phyloP scores from a whole-genome alignment of 2,329 filamentous ascomycete species.

The Endothia cerciana region DNA sequence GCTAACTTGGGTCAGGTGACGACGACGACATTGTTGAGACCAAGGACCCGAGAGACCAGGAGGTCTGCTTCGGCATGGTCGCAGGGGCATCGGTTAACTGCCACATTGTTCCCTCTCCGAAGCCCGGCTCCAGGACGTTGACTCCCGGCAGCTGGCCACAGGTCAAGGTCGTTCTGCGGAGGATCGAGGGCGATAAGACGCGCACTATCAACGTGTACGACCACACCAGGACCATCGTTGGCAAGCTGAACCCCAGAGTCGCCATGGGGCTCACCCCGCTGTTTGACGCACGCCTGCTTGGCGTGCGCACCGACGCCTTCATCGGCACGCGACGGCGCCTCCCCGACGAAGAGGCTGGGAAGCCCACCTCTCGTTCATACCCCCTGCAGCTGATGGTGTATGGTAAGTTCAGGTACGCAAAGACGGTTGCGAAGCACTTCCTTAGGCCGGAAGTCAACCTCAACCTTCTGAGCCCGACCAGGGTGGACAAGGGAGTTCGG shows the following conservation, averaged over 20 bases:
- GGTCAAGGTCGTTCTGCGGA: slow-evolving; percentile 72
- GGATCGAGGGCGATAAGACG: slow-evolving; percentile 57
- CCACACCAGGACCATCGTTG: slow-evolving; percentile 71
- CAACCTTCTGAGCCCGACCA: slow-evolving; percentile 67
- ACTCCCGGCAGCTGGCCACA: slow-evolving; percentile 69
- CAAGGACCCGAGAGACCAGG: slow-evolving; percentile 65
- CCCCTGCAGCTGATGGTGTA: slow-evolving; percentile 77
- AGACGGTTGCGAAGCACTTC: slow-evolving; percentile 37
- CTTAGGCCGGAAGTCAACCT: slow-evolving; percentile 57
- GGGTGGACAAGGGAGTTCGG: slow-evolving; percentile 68
- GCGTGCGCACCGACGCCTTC: slow-evolving; percentile 72
- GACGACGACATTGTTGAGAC: slow-evolving; percentile 64
- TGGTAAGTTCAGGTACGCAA: slow-evolving; percentile 69
- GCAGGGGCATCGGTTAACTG: slow-evolving; percentile 70
- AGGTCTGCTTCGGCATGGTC: slow-evolving; percentile 82
- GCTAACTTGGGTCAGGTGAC: slow-evolving; percentile 40
- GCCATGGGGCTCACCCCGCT: slow-evolving; percentile 71
- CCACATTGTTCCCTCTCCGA: slow-evolving; percentile 69
- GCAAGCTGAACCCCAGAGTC: slow-evolving; percentile 70
- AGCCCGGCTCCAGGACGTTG: slow-evolving; percentile 62
- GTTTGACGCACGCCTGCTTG: slow-evolving; percentile 66
- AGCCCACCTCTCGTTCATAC: slow-evolving; percentile 63
- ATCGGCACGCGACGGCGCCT: slow-evolving; percentile 69
- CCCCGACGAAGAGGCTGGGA: slow-evolving; percentile 66
- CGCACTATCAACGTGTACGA: slow-evolving; percentile 75